Conservation (phyloP, 768 basidiomycete species). For the Tremella yokohamensis region DNA sequence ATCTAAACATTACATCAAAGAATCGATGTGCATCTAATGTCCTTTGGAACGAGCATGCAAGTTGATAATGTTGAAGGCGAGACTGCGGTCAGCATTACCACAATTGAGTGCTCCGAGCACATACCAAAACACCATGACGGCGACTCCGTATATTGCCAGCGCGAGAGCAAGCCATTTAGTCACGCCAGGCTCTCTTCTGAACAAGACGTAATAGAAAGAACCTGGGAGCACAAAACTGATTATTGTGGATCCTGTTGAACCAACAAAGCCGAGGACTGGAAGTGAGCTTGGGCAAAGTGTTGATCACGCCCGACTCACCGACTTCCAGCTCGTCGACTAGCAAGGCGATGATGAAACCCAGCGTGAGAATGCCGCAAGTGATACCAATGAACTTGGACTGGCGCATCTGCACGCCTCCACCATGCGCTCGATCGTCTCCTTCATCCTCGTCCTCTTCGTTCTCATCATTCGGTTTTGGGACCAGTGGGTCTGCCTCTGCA, state of each 20-base stretch:
- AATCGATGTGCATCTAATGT: no score
- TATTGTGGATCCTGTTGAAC: slow-evolving; percentile 92
- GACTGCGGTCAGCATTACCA: neutral
- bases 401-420: slow-evolving; percentile 30
- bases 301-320: slow-evolving; percentile 30
- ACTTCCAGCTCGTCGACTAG: slow-evolving; percentile 49
- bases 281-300: neutral
- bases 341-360: slow-evolving; percentile 42
- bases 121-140: slow-evolving; percentile 84
- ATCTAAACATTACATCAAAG: no score
- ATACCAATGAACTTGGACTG: slow-evolving; percentile 30
- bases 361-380: slow-evolving; percentile 38
- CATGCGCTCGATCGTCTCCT: slow-evolving; percentile 9
- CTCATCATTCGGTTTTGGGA: slow-evolving; percentile 21
- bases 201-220: slow-evolving; percentile 87
- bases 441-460: slow-evolving; percentile 14
- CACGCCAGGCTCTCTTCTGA: slow-evolving; percentile 62
- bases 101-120: slow-evolving; percentile 47
- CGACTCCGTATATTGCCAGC: slow-evolving; percentile 69
- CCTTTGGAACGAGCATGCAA: no score
- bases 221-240: slow-evolving; percentile 95
- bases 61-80: slow-evolving; percentile 1
- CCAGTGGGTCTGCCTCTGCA: slow-evolving; percentile 33
- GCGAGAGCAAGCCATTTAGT: slow-evolving; percentile 63
- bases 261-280: slow-evolving; percentile 88